Evolutionary conservation across 2,329 filamentous ascomycete species (phyloP), one percentile per base, ranked within the genome.

Genomic region (Colletotrichum trifolii): DNA sequence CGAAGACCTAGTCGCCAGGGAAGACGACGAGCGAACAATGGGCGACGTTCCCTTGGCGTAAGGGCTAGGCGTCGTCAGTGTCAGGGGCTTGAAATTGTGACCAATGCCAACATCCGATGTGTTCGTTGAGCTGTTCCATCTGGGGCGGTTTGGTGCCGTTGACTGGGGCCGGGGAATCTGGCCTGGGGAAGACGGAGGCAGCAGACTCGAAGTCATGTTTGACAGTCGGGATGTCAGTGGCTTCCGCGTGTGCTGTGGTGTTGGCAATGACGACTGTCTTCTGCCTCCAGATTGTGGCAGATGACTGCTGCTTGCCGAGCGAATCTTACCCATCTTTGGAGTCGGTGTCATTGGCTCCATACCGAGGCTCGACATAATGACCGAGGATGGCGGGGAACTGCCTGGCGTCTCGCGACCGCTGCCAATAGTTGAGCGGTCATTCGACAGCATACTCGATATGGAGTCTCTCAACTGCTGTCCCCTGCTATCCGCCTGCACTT

Each of bases 361-460:
- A 12, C 85, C 85, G 11, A 87, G 75, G 50, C 77, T 82, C 1
- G 85, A 83, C 85, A 88, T 87, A 69, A 87, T 84, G 57, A 88
- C 83, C 0, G 86, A 89, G 4, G 86, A 88, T 4, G 86, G 85
- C 8, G 86, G 86, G 17, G 86, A 88, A 78, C 88, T 92, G 49
- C 89, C 88, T 0, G 90, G 90, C 0, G 90, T 92, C 39, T 90
- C 93, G 49, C 89, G 79, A 50, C 87, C 85, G 71, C 92, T 95
- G 67, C 85, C 89, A 9, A 87, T 79, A 2, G 89, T 86, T 2
- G 92, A 94, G 56, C 88, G 86, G 73, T 96, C 93, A 69, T 92
- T 92, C 2, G 93, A 96, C 4, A 97, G 83, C 77, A 97, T 93
- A 70, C 92, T 97, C 0, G 94, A 97, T 61, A 98, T 91, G 0